Base-by-base conservation (phyloP, 2,329 filamentous ascomycete genomes). In the Stagonosporopsis tanaceti region DNA sequence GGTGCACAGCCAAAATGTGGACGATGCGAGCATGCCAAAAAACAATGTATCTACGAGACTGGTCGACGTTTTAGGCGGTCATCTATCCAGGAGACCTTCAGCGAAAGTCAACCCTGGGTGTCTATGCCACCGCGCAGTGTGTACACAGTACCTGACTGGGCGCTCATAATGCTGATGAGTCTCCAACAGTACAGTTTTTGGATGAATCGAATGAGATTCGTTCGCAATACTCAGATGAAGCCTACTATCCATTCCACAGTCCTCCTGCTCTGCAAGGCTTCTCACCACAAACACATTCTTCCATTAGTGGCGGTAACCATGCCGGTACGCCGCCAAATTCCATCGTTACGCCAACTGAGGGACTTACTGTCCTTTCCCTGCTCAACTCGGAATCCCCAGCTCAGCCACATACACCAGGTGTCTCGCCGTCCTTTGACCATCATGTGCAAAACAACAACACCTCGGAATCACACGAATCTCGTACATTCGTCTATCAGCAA, bases 21-120 rank as follows among this genome's bases (percentile, higher is more conserved):
- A 20, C 66, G 72, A 48, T 76, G 74, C 53, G 63, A 68, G n/a
- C 63, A 70, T 34, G 64, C 71, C 14, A 72, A 66, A 41, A 73
- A 72, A 24, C 66, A 70, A 28, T 75, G 74, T 52, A 50, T 75
- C 7, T 74, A 76, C 38, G 72, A 76, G 39, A 74, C 68, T 4
- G 72, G 72, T 24, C 67, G 74, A 38, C 67, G 71, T 2, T 76
- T 76, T 53, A 68, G 74, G 46, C 67, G 73, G 39, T 75, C 73
- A 4, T 74, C 73, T 2, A 69, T 74, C 15, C 72, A 74, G 46
- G 64, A 69, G 37, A 63, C 65, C 2, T 72, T 73, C 53, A 71
- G 70, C 51, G 62, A 67, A 17, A 59, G 53, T 14, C 74, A 76
- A 55, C 70, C 66, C 35, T 76, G 74, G 74, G 71, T 76, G 3